Evolutionary conservation across 108 stramenopile species (phyloP), one percentile per base, ranked within the genome.

Genomic region (Epipyxis sp.): DNA sequence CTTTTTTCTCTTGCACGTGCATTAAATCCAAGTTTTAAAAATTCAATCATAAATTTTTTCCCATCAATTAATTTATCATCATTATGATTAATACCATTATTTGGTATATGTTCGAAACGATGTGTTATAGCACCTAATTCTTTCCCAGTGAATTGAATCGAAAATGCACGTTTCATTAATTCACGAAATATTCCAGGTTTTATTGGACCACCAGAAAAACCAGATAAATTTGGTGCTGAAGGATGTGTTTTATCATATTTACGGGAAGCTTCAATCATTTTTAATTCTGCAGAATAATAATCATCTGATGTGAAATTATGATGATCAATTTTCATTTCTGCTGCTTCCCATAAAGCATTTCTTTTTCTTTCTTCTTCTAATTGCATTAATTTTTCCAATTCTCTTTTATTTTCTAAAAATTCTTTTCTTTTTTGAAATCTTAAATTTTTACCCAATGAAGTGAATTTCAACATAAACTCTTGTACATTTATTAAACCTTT

Each of bases 181-280:
- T 74, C 71, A 13, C 50, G 44, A 74, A 74, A 74, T 16, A 42
- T 42, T 29, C 71, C 71, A 39, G 71, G 46, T 6, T 16, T 6
- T 13, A 74, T 6, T 10, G 44, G 50, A 46, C 44, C 71, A 68
- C 65, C 29, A 27, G 3, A 43, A 32, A 74, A 74, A 35, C 71
- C 71, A 35, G 40, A 37, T 10, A 74, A 37, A 74, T 57, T 74
- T 6, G 71, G 71, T 54, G 71, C 44, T 34, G 71, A 74, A 27
- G 50, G 46, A 37, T 46, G 46, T 10, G 71, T 74, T 42, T 74
- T 74, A 42, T 74, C 71, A 37, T 74, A 74, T 25, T 74, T 74
- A 37, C 27, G n/a, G 6, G 71, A 46, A 13, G 71, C 71, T 10
- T 43, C 25, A 10, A 42, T 74, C 71, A 74, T 74, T 37, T 32